Conservation (phyloP, 2,329 filamentous ascomycete genomes). For the Incumbomyces lentus region DNA sequence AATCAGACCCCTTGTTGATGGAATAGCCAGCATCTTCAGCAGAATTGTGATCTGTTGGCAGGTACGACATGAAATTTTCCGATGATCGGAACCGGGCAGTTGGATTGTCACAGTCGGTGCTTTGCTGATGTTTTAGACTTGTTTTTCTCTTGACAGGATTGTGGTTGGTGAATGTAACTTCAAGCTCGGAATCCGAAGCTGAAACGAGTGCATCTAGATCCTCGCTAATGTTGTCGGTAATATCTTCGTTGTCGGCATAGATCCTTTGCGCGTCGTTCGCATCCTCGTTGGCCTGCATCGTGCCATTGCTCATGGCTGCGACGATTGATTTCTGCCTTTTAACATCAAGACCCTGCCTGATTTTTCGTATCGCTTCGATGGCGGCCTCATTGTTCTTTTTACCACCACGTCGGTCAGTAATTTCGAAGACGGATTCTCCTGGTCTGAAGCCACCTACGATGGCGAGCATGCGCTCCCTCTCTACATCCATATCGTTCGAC, state of each 20-base stretch:
- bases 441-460: slow-evolving; percentile 82
- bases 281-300: slow-evolving; percentile 19
- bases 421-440: slow-evolving; percentile 91
- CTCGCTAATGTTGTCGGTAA: slow-evolving; percentile 27
- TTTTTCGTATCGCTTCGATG: slow-evolving; percentile 40
- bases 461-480: slow-evolving; percentile 76
- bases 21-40: slow-evolving; percentile 89
- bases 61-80: slow-evolving; percentile 95
- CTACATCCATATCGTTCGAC: slow-evolving; percentile 54
- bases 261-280: slow-evolving; percentile 28
- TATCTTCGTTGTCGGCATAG: slow-evolving; percentile 26
- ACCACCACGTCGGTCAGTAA: slow-evolving; percentile 65
- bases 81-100: slow-evolving; percentile 61
- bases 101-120: slow-evolving; percentile 40
- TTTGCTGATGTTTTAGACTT: slow-evolving; percentile 30
- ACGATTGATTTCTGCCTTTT: slow-evolving; percentile 31
- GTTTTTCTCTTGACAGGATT: slow-evolving; percentile 21
- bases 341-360: slow-evolving; percentile 32
- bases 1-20: slow-evolving; percentile 68
- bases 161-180: slow-evolving; percentile 57
- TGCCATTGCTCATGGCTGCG: slow-evolving; percentile 24
- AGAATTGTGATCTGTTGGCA: slow-evolving; percentile 65
- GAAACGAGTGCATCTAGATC: slow-evolving; percentile 3
- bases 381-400: slow-evolving; percentile 59
- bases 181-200: slow-evolving; percentile 53